Percentiles rank a stretch among this genome's conserved stretches.
Evolutionary conservation across 169 alveolate species (phyloP).

Genomic region (Plasmodium knowlesi): DNA sequence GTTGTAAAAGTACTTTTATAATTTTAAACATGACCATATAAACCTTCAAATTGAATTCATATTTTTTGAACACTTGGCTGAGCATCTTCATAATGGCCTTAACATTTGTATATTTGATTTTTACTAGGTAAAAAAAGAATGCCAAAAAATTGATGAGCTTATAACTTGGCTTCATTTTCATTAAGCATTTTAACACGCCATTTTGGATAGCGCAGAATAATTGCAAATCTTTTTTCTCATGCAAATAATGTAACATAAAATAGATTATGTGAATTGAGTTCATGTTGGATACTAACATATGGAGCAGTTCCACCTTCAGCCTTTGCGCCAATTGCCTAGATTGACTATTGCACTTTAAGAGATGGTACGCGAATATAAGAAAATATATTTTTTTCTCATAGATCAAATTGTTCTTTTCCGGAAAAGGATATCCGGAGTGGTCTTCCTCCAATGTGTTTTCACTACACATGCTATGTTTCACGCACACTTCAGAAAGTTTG

Average conservation of each 20-base stretch:
- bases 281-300: conserved; percentile 7
- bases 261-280: conserved; percentile 4
- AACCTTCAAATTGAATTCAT: conserved; percentile 27
- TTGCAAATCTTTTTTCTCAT: conserved; percentile 27
- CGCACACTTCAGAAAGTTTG: background rate
- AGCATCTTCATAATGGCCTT: conserved; percentile 11
- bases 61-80: conserved; percentile 27
- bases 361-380: conserved; percentile 37
- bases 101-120: conserved; percentile 41
- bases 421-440: background rate
- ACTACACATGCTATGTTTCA: background rate
- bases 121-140: conserved; percentile 24
- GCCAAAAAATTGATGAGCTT: conserved; percentile 20
- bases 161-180: conserved; percentile 9
- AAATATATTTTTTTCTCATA: conserved; percentile 25
- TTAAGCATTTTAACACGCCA: conserved; percentile 4
- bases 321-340: background rate
- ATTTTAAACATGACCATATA: conserved; percentile 39
- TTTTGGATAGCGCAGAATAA: conserved; percentile 37
- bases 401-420: background rate
- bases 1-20: conserved; percentile 5
- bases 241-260: conserved; percentile 22
- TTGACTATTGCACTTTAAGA: background rate
- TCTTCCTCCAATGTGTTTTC: background rate
- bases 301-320: background rate